Evolutionary conservation across 2,329 filamentous ascomycete species (phyloP).

Genomic region (Trichoderma citrinoviride): DNA sequence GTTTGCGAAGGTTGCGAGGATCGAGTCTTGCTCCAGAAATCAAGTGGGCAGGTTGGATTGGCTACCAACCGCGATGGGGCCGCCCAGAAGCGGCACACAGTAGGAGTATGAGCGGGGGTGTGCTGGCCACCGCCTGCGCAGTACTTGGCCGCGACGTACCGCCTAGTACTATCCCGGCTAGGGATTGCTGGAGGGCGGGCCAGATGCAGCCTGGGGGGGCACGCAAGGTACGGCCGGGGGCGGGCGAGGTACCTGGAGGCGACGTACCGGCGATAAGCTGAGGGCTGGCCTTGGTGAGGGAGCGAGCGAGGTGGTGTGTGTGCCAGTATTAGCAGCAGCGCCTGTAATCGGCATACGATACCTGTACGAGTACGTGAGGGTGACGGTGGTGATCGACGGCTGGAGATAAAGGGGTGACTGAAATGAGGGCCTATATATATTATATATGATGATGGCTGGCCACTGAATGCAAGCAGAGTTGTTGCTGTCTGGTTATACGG

Average conservation of each 20-base stretch:
- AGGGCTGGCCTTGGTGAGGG: not conserved
- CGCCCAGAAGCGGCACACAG: slow-evolving; percentile 16
- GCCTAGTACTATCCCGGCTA: not conserved
- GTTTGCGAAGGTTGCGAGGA: not conserved
- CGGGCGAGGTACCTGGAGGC: not conserved
- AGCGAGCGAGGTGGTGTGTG: no score
- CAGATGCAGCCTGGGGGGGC: not conserved
- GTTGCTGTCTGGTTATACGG: no score
- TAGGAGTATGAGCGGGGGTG: slow-evolving; percentile 9
- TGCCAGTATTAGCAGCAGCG: no score
- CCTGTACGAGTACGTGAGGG: no score
- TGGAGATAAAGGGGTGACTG: no score
- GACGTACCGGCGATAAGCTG: slow-evolving; percentile 11
- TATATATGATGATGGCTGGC: no score
- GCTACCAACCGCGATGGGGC: slow-evolving; percentile 1
- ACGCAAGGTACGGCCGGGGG: not conserved
- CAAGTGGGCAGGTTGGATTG: slow-evolving; percentile 18
- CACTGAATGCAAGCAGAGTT: no score
- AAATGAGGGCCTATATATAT: no score
- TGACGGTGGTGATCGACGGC: no score
- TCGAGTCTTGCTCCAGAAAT: not conserved
- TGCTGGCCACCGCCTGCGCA: not conserved
- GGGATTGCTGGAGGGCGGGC: not conserved
- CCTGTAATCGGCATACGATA: no score
- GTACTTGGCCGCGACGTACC: not conserved